Conservation (phyloP, 768 basidiomycete genomes). For the Termitomyces sp. region DNA sequence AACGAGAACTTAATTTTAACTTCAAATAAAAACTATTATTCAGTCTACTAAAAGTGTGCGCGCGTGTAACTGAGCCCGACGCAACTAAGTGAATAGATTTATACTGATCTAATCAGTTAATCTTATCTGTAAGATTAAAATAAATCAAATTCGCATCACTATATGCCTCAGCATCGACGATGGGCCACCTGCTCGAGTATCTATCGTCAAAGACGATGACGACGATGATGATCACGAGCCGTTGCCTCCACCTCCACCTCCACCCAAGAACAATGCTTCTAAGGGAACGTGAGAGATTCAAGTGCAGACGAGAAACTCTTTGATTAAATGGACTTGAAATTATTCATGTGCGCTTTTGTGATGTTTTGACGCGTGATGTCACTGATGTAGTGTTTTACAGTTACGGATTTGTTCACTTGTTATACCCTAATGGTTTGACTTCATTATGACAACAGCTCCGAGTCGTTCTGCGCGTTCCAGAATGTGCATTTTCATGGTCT, state of each 20-base stretch:
- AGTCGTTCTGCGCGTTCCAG: neutral
- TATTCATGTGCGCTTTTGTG: neutral
- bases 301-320: neutral
- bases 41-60: too few relatives aligned
- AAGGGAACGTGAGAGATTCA: neutral
- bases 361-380: neutral
- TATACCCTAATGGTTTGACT: neutral
- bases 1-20: too few relatives aligned
- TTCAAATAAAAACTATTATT: too few relatives aligned
- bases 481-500: neutral
- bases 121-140: too few relatives aligned
- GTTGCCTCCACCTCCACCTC: slow-evolving; percentile 8
- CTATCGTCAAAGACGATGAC: slow-evolving; percentile 36
- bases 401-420: neutral
- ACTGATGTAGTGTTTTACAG: neutral
- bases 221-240: slow-evolving; percentile 37
- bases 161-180: slow-evolving; percentile 70
- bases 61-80: too few relatives aligned
- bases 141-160: too few relatives aligned
- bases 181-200: slow-evolving; percentile 64
- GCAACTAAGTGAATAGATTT: too few relatives aligned
- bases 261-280: neutral
- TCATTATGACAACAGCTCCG: too few relatives aligned
- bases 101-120: too few relatives aligned
- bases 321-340: neutral